Percentiles rank a stretch among this genome's conserved stretches.
phyloP scores from a whole-genome alignment of 1,284 basidiomycete species.

The Baeospora myosura region DNA sequence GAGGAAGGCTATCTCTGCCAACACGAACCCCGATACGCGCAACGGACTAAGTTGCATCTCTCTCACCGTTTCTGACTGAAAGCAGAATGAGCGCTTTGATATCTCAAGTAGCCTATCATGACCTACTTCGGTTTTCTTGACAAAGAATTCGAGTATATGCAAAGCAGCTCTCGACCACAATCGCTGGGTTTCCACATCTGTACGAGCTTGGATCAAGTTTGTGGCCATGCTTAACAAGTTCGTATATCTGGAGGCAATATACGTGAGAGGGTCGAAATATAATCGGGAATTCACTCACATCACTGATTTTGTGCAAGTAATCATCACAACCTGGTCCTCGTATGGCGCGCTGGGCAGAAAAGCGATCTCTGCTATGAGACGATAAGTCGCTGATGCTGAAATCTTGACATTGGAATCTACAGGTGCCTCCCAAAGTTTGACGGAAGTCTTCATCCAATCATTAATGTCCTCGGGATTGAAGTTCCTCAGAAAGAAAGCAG shows the following conservation, averaged over 20 bases:
- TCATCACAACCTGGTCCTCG: conserved; percentile 13
- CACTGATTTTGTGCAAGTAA: conserved; percentile 27
- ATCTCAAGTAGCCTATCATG: too few species aligned
- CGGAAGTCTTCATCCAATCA: conserved; percentile 37
- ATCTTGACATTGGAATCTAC: conserved; percentile 60
- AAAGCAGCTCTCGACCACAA: conserved; percentile 60
- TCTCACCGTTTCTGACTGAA: too few species aligned
- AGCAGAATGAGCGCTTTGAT: too few species aligned
- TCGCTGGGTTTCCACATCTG: conserved; percentile 53
- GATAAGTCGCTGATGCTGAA: conserved; percentile 42
- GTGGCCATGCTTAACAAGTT: conserved; percentile 50
- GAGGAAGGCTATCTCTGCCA: conserved; percentile 66
- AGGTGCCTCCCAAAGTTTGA: conserved; percentile 54
- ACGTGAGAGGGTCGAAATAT: conserved; percentile 3
- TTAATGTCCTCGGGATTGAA: conserved; percentile 26
- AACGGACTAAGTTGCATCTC: conserved; percentile 40
- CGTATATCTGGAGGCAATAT: conserved; percentile 35
- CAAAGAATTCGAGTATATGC: conserved; percentile 52
- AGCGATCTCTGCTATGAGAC: conserved; percentile 37
- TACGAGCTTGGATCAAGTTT: conserved; percentile 49
- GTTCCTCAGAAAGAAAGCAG: conserved; percentile 41
- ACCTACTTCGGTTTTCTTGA: conserved; percentile 41
- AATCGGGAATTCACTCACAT: conserved; percentile 15
- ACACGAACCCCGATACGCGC: conserved; percentile 53
- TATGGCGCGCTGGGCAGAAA: conserved; percentile 23